Conservation (phyloP, 768 basidiomycete genomes). For the Podaxis sp. region DNA sequence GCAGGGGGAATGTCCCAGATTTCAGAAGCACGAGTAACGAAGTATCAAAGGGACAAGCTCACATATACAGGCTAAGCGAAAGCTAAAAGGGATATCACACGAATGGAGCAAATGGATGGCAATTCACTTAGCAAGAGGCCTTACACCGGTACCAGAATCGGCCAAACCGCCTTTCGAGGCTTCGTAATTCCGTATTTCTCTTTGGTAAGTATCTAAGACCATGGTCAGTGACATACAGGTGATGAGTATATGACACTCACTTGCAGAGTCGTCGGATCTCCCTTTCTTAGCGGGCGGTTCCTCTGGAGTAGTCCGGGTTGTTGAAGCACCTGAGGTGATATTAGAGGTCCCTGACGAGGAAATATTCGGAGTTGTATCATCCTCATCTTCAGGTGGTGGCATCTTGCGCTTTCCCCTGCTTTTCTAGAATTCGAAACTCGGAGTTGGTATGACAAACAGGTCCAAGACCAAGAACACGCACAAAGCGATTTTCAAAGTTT, state of each 20-base stretch:
- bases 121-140: slow-evolving; percentile 29
- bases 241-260: slow-evolving; percentile 7
- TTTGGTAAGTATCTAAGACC: slow-evolving; percentile 25
- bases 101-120: not conserved
- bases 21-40: not conserved
- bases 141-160: slow-evolving; percentile 30
- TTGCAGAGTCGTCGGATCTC: not conserved
- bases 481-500: slow-evolving; percentile 61
- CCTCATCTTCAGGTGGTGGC: slow-evolving; percentile 29
- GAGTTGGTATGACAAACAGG: not conserved
- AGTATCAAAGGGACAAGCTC: not conserved
- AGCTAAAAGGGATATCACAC: not conserved
- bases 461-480: slow-evolving; percentile 30
- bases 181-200: slow-evolving; percentile 24
- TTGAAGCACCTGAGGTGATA: slow-evolving; percentile 14
- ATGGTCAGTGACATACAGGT: not conserved
- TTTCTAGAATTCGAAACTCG: slow-evolving; percentile 37
- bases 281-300: slow-evolving; percentile 8
- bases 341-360: slow-evolving; percentile 14
- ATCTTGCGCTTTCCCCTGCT: slow-evolving; percentile 56
- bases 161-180: slow-evolving; percentile 22
- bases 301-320: not conserved
- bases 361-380: slow-evolving; percentile 15
- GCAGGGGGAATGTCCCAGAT: too few relatives aligned
- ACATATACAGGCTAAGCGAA: not conserved